Evolutionary conservation across 805 yeast genomes (phyloP).

Genomic region (Saturnispora dispora): DNA sequence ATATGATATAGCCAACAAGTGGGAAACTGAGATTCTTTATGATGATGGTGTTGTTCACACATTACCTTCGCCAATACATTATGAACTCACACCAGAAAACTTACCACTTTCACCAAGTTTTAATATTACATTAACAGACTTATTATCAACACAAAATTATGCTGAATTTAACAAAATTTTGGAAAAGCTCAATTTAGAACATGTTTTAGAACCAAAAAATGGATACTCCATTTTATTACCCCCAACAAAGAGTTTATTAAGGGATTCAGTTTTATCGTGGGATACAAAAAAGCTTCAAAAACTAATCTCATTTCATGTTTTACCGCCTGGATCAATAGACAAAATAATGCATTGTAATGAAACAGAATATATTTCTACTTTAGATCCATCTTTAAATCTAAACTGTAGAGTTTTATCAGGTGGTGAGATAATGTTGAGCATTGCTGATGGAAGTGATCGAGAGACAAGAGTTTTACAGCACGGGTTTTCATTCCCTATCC

Average conservation of each 20-base stretch:
- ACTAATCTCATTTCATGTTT: conserved; percentile 58
- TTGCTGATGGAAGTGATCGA: conserved; percentile 41
- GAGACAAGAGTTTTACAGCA: conserved; percentile 50
- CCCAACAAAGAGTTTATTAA: conserved; percentile 42
- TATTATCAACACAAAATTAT: conserved; percentile 48
- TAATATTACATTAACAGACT: conserved; percentile 42
- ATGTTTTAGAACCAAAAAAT: conserved; percentile 31
- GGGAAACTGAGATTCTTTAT: conserved; percentile 58
- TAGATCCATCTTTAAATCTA: conserved; percentile 36
- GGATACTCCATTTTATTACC: conserved; percentile 68
- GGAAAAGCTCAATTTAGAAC: conserved; percentile 32
- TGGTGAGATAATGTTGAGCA: conserved; percentile 31
- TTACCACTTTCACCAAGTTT: conserved; percentile 51
- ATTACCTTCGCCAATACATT: conserved; percentile 20
- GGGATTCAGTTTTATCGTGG: conserved; percentile 38
- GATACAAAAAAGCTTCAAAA: conserved; percentile 33
- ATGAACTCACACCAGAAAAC: conserved; percentile 19
- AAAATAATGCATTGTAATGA: conserved; percentile 37
- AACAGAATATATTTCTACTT: conserved; percentile 33
- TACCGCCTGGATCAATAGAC: conserved; percentile 47
- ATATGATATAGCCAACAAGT: conserved; percentile 2
- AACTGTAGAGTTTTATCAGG: conserved; percentile 34
- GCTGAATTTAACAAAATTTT: conserved; percentile 38
- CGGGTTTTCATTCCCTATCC: conserved; percentile 45
- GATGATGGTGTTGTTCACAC: conserved; percentile 83